These are phyloP conservation scores for Zea mays DNA, from an alignment of 176 grass and related monocot genomes.

Conservation along the genomic window Zm-B73-REFERENCE-NAM-5.0 NC_050105.1:37274001-37274500, in stretches of 20 bases:
- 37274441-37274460: conserved; percentile 47
- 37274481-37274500: conserved; percentile 28
- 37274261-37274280: too few species aligned
- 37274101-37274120: too few species aligned
- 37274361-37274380: neutral
- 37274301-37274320: conserved; percentile 35
- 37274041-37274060: too few species aligned
- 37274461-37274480: conserved; percentile 37
- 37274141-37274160: conserved; percentile 33
- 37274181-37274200: conserved; percentile 31
- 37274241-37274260: too few species aligned
- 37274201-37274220: conserved; percentile 45
- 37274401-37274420: conserved; percentile 35
- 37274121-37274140: conserved; percentile 6
- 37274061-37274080: too few species aligned
- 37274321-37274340: conserved; percentile 4
- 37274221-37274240: conserved; percentile 56
- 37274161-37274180: conserved; percentile 34
- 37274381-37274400: neutral
- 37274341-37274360: neutral
- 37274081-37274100: too few species aligned
- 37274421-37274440: conserved; percentile 36
- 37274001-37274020: too few species aligned
- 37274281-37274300: conserved; percentile 26
- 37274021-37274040: too few species aligned